Percentiles rank a stretch among this genome's conserved stretches.
Conservation (phyloP, 2,329 filamentous ascomycete species). For the Fusarium vanettenii region DNA sequence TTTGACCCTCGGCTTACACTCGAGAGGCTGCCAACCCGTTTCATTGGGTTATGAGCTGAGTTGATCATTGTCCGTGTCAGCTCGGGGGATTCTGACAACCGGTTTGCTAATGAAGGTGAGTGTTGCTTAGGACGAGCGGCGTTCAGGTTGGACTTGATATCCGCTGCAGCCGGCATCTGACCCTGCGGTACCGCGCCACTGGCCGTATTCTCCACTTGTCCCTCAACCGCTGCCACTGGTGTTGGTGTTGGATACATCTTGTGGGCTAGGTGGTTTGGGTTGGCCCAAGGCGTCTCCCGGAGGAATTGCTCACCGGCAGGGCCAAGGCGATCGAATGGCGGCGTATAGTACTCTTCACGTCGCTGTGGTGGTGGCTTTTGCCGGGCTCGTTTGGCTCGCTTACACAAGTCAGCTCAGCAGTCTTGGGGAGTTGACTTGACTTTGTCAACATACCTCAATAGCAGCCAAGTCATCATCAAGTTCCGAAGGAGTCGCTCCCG, state of each 20-base stretch:
- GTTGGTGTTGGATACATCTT: constrained; percentile 58
- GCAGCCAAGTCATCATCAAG: constrained; percentile 88
- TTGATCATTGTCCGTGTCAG: constrained; percentile 53
- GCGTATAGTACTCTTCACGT: constrained; percentile 60
- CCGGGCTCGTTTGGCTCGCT: constrained; percentile 51
- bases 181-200: constrained; percentile 39
- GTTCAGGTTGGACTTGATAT: constrained; percentile 42
- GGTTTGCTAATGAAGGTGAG: constrained; percentile 43
- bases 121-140: constrained; percentile 38
- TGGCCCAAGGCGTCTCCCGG: constrained; percentile 92
- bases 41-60: constrained; percentile 47
- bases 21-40: constrained; percentile 48
- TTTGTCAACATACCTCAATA: constrained; percentile 74
- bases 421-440: constrained; percentile 32
- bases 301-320: constrained; percentile 87
- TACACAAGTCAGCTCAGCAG: constrained; percentile 30
- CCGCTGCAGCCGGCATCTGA: constrained; percentile 23
- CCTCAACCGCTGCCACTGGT: constrained; percentile 29
- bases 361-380: constrained; percentile 55
- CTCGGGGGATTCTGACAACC: constrained; percentile 57
- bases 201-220: constrained; percentile 14
- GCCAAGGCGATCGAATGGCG: constrained; percentile 63
- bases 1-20: constrained; percentile 49
- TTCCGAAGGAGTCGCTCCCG: constrained; percentile 76
- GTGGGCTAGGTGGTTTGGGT: constrained; percentile 83